Base-by-base conservation (phyloP, 805 yeast genomes). In the Scheffersomyces stipitis region DNA sequence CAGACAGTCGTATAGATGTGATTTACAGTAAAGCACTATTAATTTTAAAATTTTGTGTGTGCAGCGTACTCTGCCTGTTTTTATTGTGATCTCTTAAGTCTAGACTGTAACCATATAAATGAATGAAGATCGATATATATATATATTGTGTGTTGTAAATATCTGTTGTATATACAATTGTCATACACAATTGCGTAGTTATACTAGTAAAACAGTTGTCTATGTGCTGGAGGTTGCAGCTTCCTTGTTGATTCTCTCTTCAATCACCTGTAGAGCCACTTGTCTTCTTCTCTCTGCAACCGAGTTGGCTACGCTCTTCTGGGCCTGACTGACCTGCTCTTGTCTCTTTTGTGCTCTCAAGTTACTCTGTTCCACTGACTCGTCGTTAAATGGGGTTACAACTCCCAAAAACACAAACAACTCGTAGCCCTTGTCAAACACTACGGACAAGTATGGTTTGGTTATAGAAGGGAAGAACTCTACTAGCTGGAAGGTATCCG, bases 401-500 rank as follows among this genome's bases (percentile, higher is more conserved):
- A 84, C 28, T 3, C 78, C 76, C 14, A 80, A 46, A 28, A 64
- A 52, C 23, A 64, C 70, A 15, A 57, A 40, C n/a, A 58, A 36
- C 31, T 64, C 68, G 49, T 69, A 66, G 9, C 58, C 24, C 13
- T 49, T 46, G 34, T 66, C 56, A 42, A 81, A 80, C 0, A 80
- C 48, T 1, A 80, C 77, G 23, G 68, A 65, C 32, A 87, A 56
- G 17, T 73, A 44, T 3, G 78, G 75, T 37, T 78, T 77, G 2
- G 75, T 24, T 1, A 75, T 55, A 32, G 71, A 78, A 1, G 97
- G 97, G 78, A 90, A 90, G 57, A 90, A 87, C 49, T 83, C 83
- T 22, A 82, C 81, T 44, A 90, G 71, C 37, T 86, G 80, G 67
- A 90, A 90, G 1, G 91, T 84, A 48, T 90, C 96, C 0, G 93